Evolutionary conservation across 169 alveolate species (phyloP).

Genomic region (Plasmodium inui): DNA sequence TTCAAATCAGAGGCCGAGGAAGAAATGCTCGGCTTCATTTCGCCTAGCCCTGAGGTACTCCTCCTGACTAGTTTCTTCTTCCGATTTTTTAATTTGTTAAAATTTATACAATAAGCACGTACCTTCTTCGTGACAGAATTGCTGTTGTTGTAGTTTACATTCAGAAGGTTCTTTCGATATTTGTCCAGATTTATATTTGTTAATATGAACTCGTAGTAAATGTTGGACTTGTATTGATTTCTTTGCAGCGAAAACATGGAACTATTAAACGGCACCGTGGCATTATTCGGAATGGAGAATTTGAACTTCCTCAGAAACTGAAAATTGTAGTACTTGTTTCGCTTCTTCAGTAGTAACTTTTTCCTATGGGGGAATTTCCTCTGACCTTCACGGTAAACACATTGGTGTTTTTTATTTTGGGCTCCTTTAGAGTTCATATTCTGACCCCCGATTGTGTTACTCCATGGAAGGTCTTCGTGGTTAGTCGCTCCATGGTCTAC

Average conservation of each 20-base stretch:
- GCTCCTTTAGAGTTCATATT: background rate
- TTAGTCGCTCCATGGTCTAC: background rate
- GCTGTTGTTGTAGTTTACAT: constrained; percentile 47
- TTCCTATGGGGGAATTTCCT: background rate
- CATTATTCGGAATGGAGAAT: constrained; percentile 27
- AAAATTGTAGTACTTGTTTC: constrained; percentile 13
- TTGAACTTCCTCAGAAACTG: constrained; percentile 21
- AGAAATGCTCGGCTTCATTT: background rate
- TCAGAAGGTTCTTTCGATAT: constrained; percentile 45
- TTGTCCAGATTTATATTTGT: constrained; percentile 63
- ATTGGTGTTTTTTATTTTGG: background rate
- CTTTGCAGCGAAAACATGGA: constrained; percentile 63
- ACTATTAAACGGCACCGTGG: constrained; percentile 38
- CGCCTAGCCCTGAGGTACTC: background rate
- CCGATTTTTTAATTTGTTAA: constrained; percentile 5
- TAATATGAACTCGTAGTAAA: constrained; percentile 34
- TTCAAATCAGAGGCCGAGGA: background rate
- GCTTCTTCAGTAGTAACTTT: constrained; percentile 8
- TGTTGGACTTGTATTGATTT: constrained; percentile 42
- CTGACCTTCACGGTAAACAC: constrained; percentile 9
- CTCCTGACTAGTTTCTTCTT: constrained; percentile 18
- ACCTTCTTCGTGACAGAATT: constrained; percentile 30
- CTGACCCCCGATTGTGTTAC: background rate
- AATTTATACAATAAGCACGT: constrained; percentile 44
- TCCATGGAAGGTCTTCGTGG: background rate